These are phyloP conservation scores for Cryptomeria japonica DNA, from an alignment of 75 land plant genomes.

Conservation along the genomic window DNA sequence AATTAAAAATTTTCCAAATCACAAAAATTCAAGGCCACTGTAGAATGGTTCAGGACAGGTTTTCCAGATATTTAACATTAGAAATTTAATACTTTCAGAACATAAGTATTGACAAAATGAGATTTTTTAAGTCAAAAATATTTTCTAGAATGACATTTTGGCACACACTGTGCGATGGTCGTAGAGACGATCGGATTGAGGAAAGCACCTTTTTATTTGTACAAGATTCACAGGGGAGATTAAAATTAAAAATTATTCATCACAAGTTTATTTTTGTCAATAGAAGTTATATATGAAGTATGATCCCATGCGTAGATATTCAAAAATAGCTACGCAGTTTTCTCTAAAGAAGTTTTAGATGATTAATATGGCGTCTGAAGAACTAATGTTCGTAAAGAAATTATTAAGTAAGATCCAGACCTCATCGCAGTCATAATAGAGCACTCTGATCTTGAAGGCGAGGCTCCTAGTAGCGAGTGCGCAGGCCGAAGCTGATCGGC, in stretches of 20 bases:
- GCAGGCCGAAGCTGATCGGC: slow-evolving; percentile 84
- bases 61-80: no score
- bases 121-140: not conserved
- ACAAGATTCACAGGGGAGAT: not conserved
- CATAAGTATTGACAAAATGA: not conserved
- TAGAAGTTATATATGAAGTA: no score
- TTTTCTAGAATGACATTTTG: not conserved
- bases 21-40: not conserved
- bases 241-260: not conserved
- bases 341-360: no score
- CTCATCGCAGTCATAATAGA: slow-evolving; percentile 75
- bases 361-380: no score
- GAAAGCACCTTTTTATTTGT: not conserved
- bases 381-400: not conserved
- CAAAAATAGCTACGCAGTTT: no score
- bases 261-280: not conserved
- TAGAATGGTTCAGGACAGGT: not conserved
- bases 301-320: no score
- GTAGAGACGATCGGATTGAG: not conserved
- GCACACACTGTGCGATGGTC: not conserved
- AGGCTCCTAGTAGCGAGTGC: slow-evolving; percentile 80
- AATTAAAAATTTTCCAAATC: no score
- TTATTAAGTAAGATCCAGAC: slow-evolving; percentile 12
- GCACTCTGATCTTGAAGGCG: slow-evolving; percentile 90
- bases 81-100: not conserved